Conservation (phyloP, 345 rosid genomes). For the Punica granatum region DNA sequence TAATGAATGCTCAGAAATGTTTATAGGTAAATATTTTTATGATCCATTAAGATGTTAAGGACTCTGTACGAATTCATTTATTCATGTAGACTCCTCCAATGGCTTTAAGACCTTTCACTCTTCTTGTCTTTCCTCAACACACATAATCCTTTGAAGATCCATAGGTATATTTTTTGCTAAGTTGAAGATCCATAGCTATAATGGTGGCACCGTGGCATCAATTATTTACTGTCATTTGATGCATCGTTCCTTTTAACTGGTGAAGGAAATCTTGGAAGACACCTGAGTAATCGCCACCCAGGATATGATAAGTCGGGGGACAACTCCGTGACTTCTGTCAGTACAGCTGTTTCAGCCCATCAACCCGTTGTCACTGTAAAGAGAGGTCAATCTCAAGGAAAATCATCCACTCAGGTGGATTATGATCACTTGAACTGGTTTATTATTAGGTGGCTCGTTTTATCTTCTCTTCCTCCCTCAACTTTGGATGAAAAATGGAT, state of each 20-base stretch:
- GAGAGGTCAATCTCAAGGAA: slow-evolving; percentile 46
- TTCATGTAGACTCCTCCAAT: neutral
- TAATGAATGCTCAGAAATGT: neutral
- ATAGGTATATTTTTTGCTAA: too few relatives aligned
- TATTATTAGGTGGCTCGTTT: slow-evolving; percentile 75
- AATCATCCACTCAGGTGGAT: slow-evolving; percentile 46
- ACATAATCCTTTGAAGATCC: neutral
- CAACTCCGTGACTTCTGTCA: slow-evolving; percentile 31
- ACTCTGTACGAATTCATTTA: neutral
- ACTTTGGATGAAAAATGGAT: slow-evolving; percentile 74
- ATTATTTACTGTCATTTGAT: neutral
- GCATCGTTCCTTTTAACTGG: slow-evolving; percentile 11
- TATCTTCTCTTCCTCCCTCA: slow-evolving; percentile 77
- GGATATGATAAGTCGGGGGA: slow-evolving; percentile 80
- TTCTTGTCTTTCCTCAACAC: neutral
- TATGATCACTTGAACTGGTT: slow-evolving; percentile 93
- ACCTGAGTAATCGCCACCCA: slow-evolving; percentile 80
- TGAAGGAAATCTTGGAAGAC: slow-evolving; percentile 88
- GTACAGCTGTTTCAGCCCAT: slow-evolving; percentile 35
- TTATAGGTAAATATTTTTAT: neutral
- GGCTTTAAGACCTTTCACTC: neutral
- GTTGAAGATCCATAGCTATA: neutral
- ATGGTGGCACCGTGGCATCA: neutral
- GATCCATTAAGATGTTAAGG: neutral
- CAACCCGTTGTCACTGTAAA: slow-evolving; percentile 34